Evolutionary conservation across 495 filamentous ascomycete species (phyloP), one percentile per base, ranked within the genome.

Genomic region (Neurospora discreta): DNA sequence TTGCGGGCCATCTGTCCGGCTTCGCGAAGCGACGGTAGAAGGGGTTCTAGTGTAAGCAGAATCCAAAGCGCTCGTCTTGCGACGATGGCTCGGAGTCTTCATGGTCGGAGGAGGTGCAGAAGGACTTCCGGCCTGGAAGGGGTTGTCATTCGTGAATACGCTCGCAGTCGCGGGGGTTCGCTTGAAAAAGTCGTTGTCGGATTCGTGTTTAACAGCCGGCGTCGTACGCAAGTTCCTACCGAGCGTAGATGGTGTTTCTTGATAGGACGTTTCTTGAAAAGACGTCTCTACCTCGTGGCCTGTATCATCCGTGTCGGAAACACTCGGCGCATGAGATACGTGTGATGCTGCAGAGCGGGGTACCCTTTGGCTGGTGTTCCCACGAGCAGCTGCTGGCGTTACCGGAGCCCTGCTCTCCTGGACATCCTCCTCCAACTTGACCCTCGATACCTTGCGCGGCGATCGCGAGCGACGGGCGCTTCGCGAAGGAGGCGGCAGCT

Each of bases 91-190:
- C 16, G 84, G 83, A 1, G 83, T 83, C 74, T 81, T 83, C 13
- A 81, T 71, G 3, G 72, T 15, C 8, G 75, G 44, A 1, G 76
- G 46, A 0, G 83, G 80, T 0, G 52, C 26, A 26, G 84, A 77
- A 42, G 85, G 86, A 71, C 83, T 82, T 16, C 93, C 94, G 77
- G 92, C 95, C 78, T 99, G 95, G 76, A 99, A 99, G 1, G 95
- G 95, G 76, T 99, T 99, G 68, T 98, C 94, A 76, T 87, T 84
- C 40, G 90, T 91, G 81, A 98, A 97, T 72, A 91, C 86, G 76
- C 85, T 88, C 26, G 87, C 86, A 41, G 81, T 82, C 72, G 82
- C 81, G 6, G 81, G 82, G 18, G 81, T 82, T 8, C 77, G 80
- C 75, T 80, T 81, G 70, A 84, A 84, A 70, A 84, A 78, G 58